Base-by-base conservation (phyloP, 306 rosid genomes). In the Prunus kanzakura region DNA sequence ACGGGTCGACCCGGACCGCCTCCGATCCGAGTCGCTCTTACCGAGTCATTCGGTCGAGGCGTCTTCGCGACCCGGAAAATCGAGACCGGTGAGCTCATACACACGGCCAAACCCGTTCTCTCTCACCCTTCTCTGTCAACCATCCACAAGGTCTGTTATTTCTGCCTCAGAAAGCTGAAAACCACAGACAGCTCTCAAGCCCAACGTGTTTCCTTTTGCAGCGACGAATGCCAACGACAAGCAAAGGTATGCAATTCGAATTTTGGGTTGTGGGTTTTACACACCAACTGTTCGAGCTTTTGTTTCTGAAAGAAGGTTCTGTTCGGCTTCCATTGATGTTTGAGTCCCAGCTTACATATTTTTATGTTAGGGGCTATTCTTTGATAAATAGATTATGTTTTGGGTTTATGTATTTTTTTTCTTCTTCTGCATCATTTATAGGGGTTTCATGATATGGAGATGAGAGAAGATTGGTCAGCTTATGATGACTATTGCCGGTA, bases 401-500 rank as follows among this genome's bases (percentile, higher is more conserved):
- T 13, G 66, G 23, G 1, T 29, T 50, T 27, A 56, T 66, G 22
- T 11, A 15, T 41, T 12, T 16, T 11, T 22, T 55, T 50, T 71
- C 55, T 52, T 6, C 46, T 71, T 62, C 80, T 82, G 29, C 11
- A 69, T 85, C 30, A 30, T 77, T 76, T 69, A 27, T 74, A 92
- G 98, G 92, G 73, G 14, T 89, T 87, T 66, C 75, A 72, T 62
- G 84, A 83, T 82, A 76, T 89, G 52, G 98, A 94, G 84, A 83
- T 38, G 82, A 81, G 77, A 80, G 91, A 89, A 30, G 87, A 86
- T 77, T 92, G 96, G 96, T 63, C 74, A 66, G 96, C 83, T 75
- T 92, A 79, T 72, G 85, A 87, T 76, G 83, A 88, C 75, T 90
- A 92, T 86, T 94, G 92, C 90, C 69, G 88, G 98, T 94, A 85